Conservation (phyloP, 73 alveolate species). For the Paramecium sonneborni region DNA sequence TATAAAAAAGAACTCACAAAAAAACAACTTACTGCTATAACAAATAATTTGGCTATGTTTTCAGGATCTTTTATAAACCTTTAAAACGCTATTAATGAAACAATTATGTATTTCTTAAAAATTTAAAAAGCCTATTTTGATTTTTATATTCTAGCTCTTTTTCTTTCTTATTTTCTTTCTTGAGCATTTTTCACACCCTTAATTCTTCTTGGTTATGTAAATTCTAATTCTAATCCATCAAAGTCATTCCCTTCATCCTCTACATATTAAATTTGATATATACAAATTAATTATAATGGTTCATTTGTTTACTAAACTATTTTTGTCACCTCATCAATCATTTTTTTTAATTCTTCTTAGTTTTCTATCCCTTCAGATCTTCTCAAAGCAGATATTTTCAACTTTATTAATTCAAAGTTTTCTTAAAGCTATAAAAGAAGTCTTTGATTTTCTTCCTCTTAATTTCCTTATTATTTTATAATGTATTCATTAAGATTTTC, state of each 20-base stretch:
- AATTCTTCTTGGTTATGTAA: not conserved
- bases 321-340: constrained; percentile 18
- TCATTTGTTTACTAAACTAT: constrained; percentile 12
- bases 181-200: not conserved
- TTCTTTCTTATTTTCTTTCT: constrained; percentile 12
- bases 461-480: not conserved
- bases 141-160: constrained; percentile 52
- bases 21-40: constrained; percentile 39
- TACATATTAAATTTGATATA: not conserved
- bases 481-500: not conserved
- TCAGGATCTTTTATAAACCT: constrained; percentile 44
- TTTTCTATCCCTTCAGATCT: not conserved
- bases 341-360: not conserved
- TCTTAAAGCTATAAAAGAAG: not conserved
- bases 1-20: constrained; percentile 40
- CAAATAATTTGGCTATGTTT: constrained; percentile 46
- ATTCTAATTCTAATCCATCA: not conserved
- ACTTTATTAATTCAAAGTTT: not conserved
- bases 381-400: not conserved
- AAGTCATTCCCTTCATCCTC: not conserved
- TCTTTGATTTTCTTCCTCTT: not conserved
- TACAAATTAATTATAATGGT: not conserved
- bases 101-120: constrained; percentile 23
- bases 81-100: not conserved
- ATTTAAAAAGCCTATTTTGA: constrained; percentile 25